These are phyloP conservation scores for Talaromyces sp. DNA, from an alignment of 2,329 filamentous ascomycete species.

Conservation along the genomic window DNA sequence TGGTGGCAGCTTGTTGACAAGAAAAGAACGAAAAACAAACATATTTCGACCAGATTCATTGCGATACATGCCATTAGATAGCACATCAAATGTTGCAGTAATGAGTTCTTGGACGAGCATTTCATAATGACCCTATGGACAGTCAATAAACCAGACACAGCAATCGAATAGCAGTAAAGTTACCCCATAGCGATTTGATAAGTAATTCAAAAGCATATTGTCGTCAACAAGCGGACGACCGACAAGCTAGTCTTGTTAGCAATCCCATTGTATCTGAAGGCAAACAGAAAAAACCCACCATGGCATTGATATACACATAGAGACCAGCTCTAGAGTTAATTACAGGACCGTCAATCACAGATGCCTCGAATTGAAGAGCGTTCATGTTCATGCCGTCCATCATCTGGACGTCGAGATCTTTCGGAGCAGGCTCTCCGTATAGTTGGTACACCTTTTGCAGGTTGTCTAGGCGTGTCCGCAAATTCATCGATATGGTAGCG, in stretches of 20 bases:
- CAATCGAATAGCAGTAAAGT: slow-evolving; percentile 15
- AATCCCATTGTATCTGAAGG: background rate
- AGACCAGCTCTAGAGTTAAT: slow-evolving; percentile 75
- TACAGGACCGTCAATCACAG: slow-evolving; percentile 62
- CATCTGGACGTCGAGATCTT: slow-evolving; percentile 39
- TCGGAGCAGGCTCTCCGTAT: slow-evolving; percentile 38
- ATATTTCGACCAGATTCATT: slow-evolving; percentile 57
- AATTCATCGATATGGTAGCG: slow-evolving; percentile 32
- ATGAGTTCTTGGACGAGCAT: slow-evolving; percentile 76
- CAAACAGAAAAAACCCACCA: slow-evolving; percentile 46
- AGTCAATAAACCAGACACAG: slow-evolving; percentile 6
- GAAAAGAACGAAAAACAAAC: slow-evolving; percentile 76
- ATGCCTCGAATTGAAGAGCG: slow-evolving; percentile 50
- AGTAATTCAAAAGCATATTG: slow-evolving; percentile 67
- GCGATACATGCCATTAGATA: slow-evolving; percentile 81
- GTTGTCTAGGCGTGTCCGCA: slow-evolving; percentile 35
- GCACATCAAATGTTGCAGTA: slow-evolving; percentile 79
- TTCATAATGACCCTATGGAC: slow-evolving; percentile 65
- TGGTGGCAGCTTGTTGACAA: slow-evolving; percentile 68
- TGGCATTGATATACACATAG: slow-evolving; percentile 79
- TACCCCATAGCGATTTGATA: slow-evolving; percentile 81
- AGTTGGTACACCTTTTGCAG: slow-evolving; percentile 40
- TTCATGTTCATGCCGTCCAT: slow-evolving; percentile 41
- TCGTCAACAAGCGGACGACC: slow-evolving; percentile 83
- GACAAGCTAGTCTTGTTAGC: slow-evolving; percentile 56